A percentile compares a stretch with the other conserved stretches of the same genome.
Evolutionary conservation across 768 basidiomycete species (phyloP).

Genomic region (Mycena chlorophos): DNA sequence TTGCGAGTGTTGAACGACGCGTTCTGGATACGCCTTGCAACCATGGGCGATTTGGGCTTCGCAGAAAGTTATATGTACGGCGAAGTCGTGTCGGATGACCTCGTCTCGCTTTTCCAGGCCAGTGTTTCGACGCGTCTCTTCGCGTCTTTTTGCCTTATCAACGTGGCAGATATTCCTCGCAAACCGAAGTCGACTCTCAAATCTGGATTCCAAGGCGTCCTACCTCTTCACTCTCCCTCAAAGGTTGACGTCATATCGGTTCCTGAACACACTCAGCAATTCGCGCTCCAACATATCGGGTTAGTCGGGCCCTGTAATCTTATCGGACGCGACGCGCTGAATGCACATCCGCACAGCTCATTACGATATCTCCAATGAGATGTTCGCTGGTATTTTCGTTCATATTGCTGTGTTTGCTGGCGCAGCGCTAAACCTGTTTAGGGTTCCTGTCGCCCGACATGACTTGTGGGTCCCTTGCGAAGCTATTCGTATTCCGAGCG

Average conservation of each 20-base stretch:
- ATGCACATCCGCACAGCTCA: constrained; percentile 45
- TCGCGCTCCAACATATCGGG: constrained; percentile 63
- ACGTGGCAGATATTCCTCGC: constrained; percentile 60
- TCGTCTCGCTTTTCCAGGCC: constrained; percentile 65
- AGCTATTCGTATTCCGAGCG: neutral
- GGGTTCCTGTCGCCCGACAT: constrained; percentile 68
- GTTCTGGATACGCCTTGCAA: constrained; percentile 60
- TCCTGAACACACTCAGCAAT: constrained; percentile 66
- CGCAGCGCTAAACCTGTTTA: constrained; percentile 18
- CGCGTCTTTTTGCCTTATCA: neutral
- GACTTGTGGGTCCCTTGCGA: constrained; percentile 42
- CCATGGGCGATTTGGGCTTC: constrained; percentile 71
- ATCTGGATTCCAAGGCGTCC: constrained; percentile 50
- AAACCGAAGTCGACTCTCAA: constrained; percentile 51
- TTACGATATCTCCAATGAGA: constrained; percentile 77
- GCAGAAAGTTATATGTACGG: constrained; percentile 80
- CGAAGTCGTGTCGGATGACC: constrained; percentile 66
- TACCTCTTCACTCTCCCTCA: constrained; percentile 55
- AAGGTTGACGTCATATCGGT: constrained; percentile 56
- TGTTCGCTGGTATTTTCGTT: constrained; percentile 56
- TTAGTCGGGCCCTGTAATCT: neutral
- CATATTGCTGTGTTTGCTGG: neutral
- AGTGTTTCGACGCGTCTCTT: constrained; percentile 21
- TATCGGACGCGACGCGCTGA: neutral
- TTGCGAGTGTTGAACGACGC: constrained; percentile 49